Conservation (phyloP, 192 early-diverging fungal species). For the Rhizophagus sp. region DNA sequence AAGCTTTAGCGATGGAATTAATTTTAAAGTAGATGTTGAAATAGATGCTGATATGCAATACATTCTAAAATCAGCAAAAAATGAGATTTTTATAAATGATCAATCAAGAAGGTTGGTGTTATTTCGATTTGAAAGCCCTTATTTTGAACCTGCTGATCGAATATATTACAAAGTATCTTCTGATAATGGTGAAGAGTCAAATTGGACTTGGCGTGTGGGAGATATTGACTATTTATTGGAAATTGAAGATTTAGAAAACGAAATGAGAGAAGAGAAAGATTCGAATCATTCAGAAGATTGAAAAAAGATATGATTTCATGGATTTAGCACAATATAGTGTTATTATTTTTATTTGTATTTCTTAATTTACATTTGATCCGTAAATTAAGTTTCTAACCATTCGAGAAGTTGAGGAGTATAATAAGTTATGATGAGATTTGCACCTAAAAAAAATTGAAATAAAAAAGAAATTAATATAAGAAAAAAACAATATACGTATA, state of each 20-base stretch:
- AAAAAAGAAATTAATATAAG: not conserved
- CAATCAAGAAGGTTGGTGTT: conserved; percentile 35
- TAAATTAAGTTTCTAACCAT: conserved; percentile 67
- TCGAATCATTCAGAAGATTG: not conserved
- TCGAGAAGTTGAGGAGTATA: conserved; percentile 92
- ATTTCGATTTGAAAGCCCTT: conserved; percentile 44
- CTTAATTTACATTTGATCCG: not conserved
- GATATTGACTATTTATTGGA: conserved; percentile 50
- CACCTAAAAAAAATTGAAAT: conserved; percentile 34
- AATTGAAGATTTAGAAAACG: conserved; percentile 34
- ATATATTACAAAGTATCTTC: not conserved
- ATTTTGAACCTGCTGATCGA: conserved; percentile 37
- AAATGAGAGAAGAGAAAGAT: not conserved
- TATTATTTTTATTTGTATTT: not conserved
- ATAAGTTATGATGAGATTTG: conserved; percentile 93
- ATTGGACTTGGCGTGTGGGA: conserved; percentile 43
- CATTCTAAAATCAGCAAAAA: conserved; percentile 3
- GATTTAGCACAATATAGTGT: too few species aligned
- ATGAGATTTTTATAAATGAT: conserved; percentile 35
- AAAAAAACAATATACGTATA: not conserved
- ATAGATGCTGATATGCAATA: conserved; percentile 46
- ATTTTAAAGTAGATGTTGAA: conserved; percentile 44
- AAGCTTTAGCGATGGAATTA: conserved; percentile 34
- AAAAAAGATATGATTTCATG: too few species aligned
- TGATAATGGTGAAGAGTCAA: conserved; percentile 3